Conservation (phyloP, 768 basidiomycete genomes). For the Psilocybe sp. region DNA sequence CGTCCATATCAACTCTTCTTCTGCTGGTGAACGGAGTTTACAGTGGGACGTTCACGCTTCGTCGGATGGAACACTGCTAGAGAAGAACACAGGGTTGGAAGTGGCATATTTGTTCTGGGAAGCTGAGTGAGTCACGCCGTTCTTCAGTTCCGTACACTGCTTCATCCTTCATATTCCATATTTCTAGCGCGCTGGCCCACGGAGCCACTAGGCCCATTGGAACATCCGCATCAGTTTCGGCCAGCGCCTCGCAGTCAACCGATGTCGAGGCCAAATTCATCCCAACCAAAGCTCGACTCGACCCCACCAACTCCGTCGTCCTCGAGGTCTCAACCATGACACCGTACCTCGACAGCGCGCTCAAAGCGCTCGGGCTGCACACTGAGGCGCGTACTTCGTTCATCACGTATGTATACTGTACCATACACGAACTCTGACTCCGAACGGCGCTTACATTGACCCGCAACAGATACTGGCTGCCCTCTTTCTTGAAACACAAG, state of each 20-base stretch:
- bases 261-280: conserved; percentile 1
- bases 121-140: no score
- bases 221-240: no score
- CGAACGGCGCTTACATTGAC: no score
- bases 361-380: conserved; percentile 31
- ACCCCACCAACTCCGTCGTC: conserved; percentile 26
- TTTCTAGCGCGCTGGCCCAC: no score
- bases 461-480: no score
- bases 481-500: no score
- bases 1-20: conserved; percentile 18
- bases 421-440: no score
- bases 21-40: not conserved
- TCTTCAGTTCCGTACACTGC: not conserved
- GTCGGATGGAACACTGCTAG: no score
- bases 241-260: no score
- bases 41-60: no score
- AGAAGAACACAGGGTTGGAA: not conserved
- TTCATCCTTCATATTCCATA: no score
- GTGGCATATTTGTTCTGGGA: not conserved
- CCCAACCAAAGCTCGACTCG: conserved; percentile 10
- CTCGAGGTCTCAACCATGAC: conserved; percentile 22
- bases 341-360: conserved; percentile 30
- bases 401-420: conserved; percentile 29
- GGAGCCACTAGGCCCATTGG: no score
- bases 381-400: conserved; percentile 42